phyloP scores from a whole-genome alignment of 768 basidiomycete genomes.

The Gelatoporia subvermispora region DNA sequence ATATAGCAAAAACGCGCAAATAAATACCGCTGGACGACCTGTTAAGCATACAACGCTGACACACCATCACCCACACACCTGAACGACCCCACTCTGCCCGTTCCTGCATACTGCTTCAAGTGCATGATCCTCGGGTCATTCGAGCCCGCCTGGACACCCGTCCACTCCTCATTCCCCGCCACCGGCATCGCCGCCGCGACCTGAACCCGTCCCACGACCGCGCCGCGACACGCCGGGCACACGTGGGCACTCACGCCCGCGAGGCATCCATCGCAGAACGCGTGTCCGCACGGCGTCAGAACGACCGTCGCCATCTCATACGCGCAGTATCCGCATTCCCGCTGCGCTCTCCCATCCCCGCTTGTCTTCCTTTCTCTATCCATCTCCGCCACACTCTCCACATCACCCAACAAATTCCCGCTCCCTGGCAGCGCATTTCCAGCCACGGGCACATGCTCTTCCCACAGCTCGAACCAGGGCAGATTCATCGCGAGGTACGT shows the following conservation, averaged over 20 bases:
- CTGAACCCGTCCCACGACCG: background rate
- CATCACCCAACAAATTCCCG: background rate
- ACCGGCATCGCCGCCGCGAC: background rate
- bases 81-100: too few relatives aligned
- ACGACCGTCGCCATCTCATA: background rate
- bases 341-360: background rate
- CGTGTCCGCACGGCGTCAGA: background rate
- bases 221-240: background rate
- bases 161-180: background rate
- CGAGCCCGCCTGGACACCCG: background rate
- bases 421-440: background rate
- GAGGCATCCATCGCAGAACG: background rate
- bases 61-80: too few relatives aligned
- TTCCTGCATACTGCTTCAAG: too few relatives aligned
- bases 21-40: too few relatives aligned
- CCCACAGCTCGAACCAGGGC: background rate
- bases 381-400: background rate
- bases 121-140: background rate
- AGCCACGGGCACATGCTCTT: background rate
- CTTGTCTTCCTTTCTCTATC: background rate
- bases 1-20: too few relatives aligned
- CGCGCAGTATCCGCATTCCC: background rate
- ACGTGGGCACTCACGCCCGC: background rate
- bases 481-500: background rate
- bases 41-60: too few relatives aligned